Percentiles rank a stretch among this genome's conserved stretches.
These are phyloP conservation scores for Sporothrix protearum DNA, from an alignment of 2,329 filamentous ascomycete genomes.

Conservation along the genomic window DNA sequence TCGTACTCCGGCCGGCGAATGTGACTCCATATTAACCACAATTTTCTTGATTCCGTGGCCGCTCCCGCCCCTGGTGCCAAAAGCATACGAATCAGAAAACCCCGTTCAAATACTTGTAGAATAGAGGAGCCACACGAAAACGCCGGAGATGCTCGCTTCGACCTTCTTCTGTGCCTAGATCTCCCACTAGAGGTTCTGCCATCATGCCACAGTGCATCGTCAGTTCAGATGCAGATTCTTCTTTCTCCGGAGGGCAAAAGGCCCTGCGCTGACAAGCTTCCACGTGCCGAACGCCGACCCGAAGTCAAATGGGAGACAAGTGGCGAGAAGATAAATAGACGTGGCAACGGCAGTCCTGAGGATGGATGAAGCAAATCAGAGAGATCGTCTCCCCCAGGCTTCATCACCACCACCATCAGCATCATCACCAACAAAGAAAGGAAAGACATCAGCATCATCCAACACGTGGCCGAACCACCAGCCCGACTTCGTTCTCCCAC, in stretches of 20 bases:
- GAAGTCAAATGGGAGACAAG: background rate
- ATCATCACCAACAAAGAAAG: background rate
- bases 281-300: background rate
- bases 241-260: background rate
- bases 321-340: constrained; percentile 13
- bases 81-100: background rate
- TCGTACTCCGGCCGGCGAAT: background rate
- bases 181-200: background rate
- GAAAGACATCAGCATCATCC: background rate
- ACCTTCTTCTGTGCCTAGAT: background rate
- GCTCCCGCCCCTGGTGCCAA: background rate
- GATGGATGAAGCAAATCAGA: background rate
- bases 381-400: background rate
- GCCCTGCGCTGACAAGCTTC: background rate
- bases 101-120: background rate
- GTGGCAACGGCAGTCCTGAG: background rate
- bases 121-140: constrained; percentile 9
- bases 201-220: constrained; percentile 13
- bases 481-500: background rate
- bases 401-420: background rate
- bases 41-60: background rate
- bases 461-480: background rate
- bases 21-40: constrained; percentile 3
- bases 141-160: constrained; percentile 20
- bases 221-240: background rate